phyloP scores from a whole-genome alignment of 306 rosid species.

The Cucurbita maxima region DNA sequence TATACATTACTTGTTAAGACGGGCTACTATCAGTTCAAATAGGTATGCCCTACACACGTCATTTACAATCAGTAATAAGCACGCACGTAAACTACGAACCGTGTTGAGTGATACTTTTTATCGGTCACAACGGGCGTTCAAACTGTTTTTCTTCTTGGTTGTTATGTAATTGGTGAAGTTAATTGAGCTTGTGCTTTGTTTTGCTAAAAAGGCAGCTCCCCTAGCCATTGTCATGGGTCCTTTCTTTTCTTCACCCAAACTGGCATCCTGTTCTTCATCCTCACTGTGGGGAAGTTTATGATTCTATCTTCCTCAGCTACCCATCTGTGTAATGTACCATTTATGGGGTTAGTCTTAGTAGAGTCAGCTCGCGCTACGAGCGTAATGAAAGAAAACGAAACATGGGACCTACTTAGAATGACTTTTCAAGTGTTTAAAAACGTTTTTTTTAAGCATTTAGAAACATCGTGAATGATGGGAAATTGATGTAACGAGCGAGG shows the following conservation, averaged over 20 bases:
- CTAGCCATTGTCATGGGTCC: not conserved
- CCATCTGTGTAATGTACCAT: conserved; percentile 1
- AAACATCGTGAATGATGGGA: not conserved
- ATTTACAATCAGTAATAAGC: not conserved
- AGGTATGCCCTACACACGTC: not conserved
- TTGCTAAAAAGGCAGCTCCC: not conserved
- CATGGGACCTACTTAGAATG: not conserved
- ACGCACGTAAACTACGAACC: not conserved
- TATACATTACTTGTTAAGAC: not conserved
- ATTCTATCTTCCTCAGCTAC: conserved; percentile 9
- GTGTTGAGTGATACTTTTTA: not conserved
- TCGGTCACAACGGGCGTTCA: not conserved
- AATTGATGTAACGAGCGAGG: not conserved
- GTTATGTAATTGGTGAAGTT: not conserved
- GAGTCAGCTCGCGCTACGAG: too few species aligned
- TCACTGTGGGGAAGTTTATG: conserved; percentile 15
- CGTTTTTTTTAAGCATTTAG: too few species aligned
- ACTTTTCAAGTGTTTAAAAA: too few species aligned
- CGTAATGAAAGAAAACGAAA: too few species aligned
- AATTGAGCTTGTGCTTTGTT: not conserved
- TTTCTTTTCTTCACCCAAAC: conserved; percentile 5
- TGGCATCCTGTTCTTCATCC: conserved; percentile 15
- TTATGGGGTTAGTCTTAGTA: not conserved
- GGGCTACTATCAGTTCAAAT: not conserved
- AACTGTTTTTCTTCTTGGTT: not conserved